phyloP scores from a whole-genome alignment of 2,329 filamentous ascomycete genomes.

The Cyphellophora europaea region DNA sequence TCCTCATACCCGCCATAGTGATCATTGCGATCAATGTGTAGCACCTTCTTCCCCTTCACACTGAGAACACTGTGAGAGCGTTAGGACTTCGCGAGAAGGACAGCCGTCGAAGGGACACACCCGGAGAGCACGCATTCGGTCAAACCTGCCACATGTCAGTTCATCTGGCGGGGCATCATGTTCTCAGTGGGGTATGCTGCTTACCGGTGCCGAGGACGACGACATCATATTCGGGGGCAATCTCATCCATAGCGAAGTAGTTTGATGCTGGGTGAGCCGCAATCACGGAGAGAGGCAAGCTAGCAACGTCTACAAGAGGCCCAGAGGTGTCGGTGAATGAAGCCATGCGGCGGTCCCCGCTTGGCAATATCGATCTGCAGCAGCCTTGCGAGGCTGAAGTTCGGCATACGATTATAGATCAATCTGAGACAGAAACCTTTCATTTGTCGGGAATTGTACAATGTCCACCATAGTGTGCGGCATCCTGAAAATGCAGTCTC shows the following conservation, averaged over 20 bases:
- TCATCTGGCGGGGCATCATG: conserved; percentile 22
- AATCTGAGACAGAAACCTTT: no score
- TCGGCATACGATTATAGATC: no score
- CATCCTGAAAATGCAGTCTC: no score
- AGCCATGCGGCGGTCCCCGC: no score
- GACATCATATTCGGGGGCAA: conserved; percentile 97
- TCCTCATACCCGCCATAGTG: conserved; percentile 86
- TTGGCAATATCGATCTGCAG: no score
- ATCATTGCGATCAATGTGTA: conserved; percentile 97
- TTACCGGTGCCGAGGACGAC: conserved; percentile 95
- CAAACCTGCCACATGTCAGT: conserved; percentile 54
- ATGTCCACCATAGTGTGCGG: no score
- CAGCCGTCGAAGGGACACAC: conserved; percentile 41
- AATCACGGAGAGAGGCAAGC: background rate
- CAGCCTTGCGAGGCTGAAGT: no score
- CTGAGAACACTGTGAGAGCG: conserved; percentile 63
- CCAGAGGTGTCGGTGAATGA: no score
- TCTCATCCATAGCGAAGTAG: conserved; percentile 95
- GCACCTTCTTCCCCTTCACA: conserved; percentile 97
- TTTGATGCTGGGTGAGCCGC: background rate
- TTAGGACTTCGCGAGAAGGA: conserved; percentile 4
- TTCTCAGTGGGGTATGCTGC: conserved; percentile 23
- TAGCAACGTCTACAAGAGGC: no score
- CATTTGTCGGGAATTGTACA: no score
- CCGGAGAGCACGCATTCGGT: conserved; percentile 98